Percentiles rank a stretch among this genome's conserved stretches.
phyloP scores from a whole-genome alignment of 306 rosid species.

The Vachellia collinsii region DNA sequence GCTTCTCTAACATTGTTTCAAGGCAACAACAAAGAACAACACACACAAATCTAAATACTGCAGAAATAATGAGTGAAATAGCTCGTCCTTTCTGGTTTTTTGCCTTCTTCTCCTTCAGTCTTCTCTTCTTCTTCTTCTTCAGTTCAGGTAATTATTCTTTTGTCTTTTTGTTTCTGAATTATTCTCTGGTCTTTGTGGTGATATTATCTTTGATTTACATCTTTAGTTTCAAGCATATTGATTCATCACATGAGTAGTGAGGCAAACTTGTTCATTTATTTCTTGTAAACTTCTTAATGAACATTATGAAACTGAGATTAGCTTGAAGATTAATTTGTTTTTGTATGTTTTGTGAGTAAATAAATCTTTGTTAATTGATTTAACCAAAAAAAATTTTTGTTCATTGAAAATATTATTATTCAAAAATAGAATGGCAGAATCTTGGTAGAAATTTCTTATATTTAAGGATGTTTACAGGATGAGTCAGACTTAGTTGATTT shows the following conservation, averaged over 20 bases:
- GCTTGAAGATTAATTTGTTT: neutral
- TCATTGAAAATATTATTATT: neutral
- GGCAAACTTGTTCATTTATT: neutral
- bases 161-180: neutral
- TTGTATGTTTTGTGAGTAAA: neutral
- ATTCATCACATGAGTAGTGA: neutral
- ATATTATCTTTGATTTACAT: neutral
- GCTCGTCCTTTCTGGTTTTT: constrained; percentile 42
- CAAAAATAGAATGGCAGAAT: neutral
- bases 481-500: neutral
- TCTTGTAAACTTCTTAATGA: neutral
- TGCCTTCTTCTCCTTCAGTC: constrained; percentile 42
- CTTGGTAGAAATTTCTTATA: neutral
- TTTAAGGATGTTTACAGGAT: neutral
- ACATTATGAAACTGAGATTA: neutral
- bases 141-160: constrained; percentile 65
- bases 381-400: neutral
- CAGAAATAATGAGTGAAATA: constrained; percentile 47
- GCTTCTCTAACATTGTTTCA: constrained; percentile 50
- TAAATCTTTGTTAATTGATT: neutral
- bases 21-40: constrained; percentile 9
- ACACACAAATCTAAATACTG: constrained; percentile 24
- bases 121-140: constrained; percentile 62
- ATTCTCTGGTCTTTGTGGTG: neutral
- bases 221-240: neutral